Conservation (phyloP, 495 filamentous ascomycete genomes). For the Talaromyces liani region DNA sequence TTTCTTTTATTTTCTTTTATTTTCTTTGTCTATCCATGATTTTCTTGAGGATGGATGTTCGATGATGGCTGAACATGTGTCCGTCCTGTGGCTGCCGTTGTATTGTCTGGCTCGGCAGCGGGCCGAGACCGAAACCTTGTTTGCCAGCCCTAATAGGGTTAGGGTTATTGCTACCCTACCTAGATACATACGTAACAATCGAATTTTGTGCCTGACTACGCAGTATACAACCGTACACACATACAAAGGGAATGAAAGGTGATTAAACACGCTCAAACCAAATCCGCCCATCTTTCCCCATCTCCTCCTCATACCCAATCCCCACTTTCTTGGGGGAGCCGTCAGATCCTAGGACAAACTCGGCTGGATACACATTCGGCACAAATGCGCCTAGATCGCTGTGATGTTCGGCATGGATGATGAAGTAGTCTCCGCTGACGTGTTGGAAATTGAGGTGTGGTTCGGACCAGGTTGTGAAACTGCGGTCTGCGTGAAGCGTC, state of each 20-base stretch:
- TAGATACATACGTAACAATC: too few species aligned
- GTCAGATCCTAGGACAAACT: conserved; percentile 25
- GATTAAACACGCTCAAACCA: conserved; percentile 9
- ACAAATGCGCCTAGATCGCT: conserved; percentile 1
- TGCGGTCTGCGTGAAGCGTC: conserved; percentile 4
- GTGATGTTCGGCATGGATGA: conserved; percentile 1
- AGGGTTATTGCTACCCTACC: too few species aligned
- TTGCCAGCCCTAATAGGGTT: not conserved
- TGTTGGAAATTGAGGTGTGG: conserved; percentile 10
- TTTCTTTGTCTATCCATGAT: not conserved
- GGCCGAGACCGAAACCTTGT: not conserved
- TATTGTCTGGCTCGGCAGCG: not conserved
- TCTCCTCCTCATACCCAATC: conserved; percentile 14
- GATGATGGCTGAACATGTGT: not conserved
- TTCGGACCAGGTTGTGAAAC: conserved; percentile 1
- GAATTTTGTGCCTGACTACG: too few species aligned
- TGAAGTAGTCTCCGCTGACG: conserved; percentile 17
- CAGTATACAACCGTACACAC: too few species aligned
- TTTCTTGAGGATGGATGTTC: not conserved
- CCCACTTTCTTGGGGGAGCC: conserved; percentile 21
- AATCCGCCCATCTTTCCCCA: conserved; percentile 16
- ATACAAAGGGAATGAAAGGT: too few species aligned
- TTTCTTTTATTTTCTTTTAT: not conserved
- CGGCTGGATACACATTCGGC: conserved; percentile 12
- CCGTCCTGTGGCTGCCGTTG: not conserved